A percentile compares a stretch with the other conserved stretches of the same genome.
Conservation (phyloP, 768 basidiomycete species). For the Rhizopogon vinicolor region DNA sequence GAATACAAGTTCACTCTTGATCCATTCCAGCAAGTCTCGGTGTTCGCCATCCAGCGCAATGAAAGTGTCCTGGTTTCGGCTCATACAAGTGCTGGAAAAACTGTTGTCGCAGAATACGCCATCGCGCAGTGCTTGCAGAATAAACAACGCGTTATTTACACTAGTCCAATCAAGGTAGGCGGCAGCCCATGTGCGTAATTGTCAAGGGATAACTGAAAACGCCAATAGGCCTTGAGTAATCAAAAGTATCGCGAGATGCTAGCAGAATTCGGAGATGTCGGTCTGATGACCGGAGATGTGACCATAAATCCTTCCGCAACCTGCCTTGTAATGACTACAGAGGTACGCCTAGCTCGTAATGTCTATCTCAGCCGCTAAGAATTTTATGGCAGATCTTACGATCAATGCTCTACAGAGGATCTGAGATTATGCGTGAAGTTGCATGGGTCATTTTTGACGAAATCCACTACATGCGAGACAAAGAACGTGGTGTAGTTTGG, state of each 20-base stretch:
- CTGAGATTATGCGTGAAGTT: constrained; percentile 99
- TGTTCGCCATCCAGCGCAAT: constrained; percentile 93
- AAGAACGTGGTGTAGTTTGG: constrained; percentile 99
- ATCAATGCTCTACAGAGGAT: constrained; percentile 98
- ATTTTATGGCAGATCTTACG: constrained; percentile 72
- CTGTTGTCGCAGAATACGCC: constrained; percentile 98
- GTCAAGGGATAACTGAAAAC: constrained; percentile 12
- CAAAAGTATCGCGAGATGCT: constrained; percentile 99
- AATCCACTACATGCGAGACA: constrained; percentile 99
- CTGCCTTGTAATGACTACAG: constrained; percentile 99
- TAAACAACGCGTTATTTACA: constrained; percentile 97
- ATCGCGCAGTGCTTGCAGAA: constrained; percentile 94
- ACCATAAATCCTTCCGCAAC: constrained; percentile 97
- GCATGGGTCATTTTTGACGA: constrained; percentile 99
- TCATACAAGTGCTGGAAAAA: constrained; percentile 98
- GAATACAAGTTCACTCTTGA: constrained; percentile 96
- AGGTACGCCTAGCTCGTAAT: constrained; percentile 43
- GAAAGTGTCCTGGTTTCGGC: constrained; percentile 98
- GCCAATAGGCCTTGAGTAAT: constrained; percentile 85
- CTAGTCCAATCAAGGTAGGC: constrained; percentile 97
- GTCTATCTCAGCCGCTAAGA: neutral
- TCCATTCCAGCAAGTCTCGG: constrained; percentile 94
- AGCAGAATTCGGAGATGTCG: constrained; percentile 96
- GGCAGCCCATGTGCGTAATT: constrained; percentile 11
- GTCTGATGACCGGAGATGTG: constrained; percentile 98